These are phyloP conservation scores for Stylosanthes scabra DNA, from an alignment of 331 rosid species.

Conservation along the genomic window DNA sequence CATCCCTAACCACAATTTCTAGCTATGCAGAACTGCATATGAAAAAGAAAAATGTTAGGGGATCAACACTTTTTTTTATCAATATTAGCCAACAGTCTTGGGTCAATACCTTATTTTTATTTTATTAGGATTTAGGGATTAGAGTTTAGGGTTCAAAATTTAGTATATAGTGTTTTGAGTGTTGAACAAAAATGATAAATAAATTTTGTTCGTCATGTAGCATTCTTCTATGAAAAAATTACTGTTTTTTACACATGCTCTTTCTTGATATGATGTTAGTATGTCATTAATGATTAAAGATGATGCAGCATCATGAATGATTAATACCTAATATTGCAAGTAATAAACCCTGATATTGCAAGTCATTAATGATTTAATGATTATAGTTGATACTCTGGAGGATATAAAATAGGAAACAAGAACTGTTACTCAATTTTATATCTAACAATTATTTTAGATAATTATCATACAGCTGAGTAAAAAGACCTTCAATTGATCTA, in stretches of 20 bases:
- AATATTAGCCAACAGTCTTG: too few species aligned
- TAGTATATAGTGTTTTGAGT: too few species aligned
- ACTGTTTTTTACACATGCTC: not conserved
- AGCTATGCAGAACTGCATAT: conserved; percentile 16
- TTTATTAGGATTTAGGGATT: too few species aligned
- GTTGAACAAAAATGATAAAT: too few species aligned
- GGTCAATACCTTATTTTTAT: too few species aligned
- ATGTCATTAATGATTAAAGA: conserved; percentile 26
- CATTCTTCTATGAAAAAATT: not conserved
- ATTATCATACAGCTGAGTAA: not conserved
- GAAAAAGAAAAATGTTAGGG: too few species aligned
- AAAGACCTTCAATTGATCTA: conserved; percentile 66
- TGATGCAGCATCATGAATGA: not conserved
- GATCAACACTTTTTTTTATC: too few species aligned
- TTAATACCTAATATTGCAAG: conserved; percentile 9
- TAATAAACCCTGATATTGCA: not conserved
- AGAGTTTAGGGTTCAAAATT: too few species aligned
- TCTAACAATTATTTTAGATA: not conserved
- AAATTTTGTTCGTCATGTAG: too few species aligned
- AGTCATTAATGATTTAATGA: too few species aligned
- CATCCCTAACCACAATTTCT: conserved; percentile 30
- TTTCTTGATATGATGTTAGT: conserved; percentile 23
- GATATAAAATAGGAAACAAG: conserved; percentile 12
- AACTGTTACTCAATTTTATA: not conserved
- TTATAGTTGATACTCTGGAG: not conserved